Evolutionary conservation across 163 green algal species (phyloP), one percentile per base, ranked within the genome.

Genomic region (Prototheca stagnorum): DNA sequence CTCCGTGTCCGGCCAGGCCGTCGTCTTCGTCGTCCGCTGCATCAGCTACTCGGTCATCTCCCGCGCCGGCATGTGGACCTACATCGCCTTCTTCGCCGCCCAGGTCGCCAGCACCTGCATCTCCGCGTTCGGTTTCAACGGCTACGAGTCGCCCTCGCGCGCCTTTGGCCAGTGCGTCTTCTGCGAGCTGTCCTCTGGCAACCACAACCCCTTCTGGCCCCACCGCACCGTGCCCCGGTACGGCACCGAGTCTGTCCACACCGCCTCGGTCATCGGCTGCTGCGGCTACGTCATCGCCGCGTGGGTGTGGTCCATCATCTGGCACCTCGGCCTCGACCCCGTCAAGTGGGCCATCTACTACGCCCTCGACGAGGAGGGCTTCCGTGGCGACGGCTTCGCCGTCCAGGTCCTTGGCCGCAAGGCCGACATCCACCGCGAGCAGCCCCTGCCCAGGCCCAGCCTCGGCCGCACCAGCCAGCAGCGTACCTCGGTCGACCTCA

Each of bases 251-350:
- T 60, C 46, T 6, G 25, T 27, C 4, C 78, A 45, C 70, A 79
- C 67, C 1, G 64, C 72, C 22, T 82, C 69, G 6, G 67, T 79
- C 39, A 67, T 91, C 19, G 80, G 78, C 56, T 69, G 53, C 65
- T 68, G 56, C 42, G 67, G 72, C 42, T 91, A 85, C 27, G 73
- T 80, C 6, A 53, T 91, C 12, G 80, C 70, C 0, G 78, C 80
- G 23, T 86, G 76, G 75, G 74, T 91, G 39, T 91, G 80, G 80
- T 71, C 71, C n/a, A 47, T 64, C 35, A 78, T 88, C 51, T 91
- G 74, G 74, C 78, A 86, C 70, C 26, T 86, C 25, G 62, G 55
- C 22, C 68, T 91, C 53, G 78, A 85, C 60, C 40, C 35, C 31
- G 41, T 56, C 47, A 64, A 57, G 64, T 91, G 72, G 72, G 35